Evolutionary conservation across 306 rosid genomes (phyloP), one percentile per base, ranked within the genome.

Genomic region (Gastrolobium bilobum): DNA sequence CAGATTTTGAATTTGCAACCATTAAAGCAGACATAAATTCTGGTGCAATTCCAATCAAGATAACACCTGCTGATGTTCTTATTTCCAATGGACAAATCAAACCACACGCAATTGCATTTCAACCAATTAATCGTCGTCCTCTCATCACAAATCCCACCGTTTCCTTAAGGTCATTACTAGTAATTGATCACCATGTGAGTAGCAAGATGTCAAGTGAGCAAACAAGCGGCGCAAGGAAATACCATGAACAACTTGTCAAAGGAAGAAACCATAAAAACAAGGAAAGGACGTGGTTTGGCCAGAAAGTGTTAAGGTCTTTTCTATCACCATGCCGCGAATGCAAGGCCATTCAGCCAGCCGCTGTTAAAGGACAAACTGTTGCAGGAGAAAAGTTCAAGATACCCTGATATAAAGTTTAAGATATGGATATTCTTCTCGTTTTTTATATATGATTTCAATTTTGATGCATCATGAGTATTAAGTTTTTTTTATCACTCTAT

Each of bases 321-420:
- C 47, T 87, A 60, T 78, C 86, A 58, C 94, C 93, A 8, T 88
- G 97, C 79, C 58, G 86, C 70, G 81, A 81, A 77, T 88, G 95
- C 71, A 64, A 54, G 37, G 89, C 90, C n/a, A 56, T 13, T 75
- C 71, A 81, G 76, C 90, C 91, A 63, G 72, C 53, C 0, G 34
- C 74, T 1, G 44, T 54, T 43, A 81, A 78, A 67, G 66, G 66
- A 56, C 79, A 66, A 6, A 74, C 29, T 13, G 51, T 43, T 53
- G 64, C 79, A n/a, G 11, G 60, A 68, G 65, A 71, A 72, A 81
- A 58, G 51, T 43, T 37, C 75, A 77, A 44, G 81, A 10, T 46
- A 5, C 31, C 80, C 11, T 73, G 67, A 84, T 52, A 14, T 34
- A 30, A 71, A 35, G 54, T n/a, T 20, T 20, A 20, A 20, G 26